Evolutionary conservation across 2,329 filamentous ascomycete species (phyloP).

Genomic region (Sporothrix pallida): DNA sequence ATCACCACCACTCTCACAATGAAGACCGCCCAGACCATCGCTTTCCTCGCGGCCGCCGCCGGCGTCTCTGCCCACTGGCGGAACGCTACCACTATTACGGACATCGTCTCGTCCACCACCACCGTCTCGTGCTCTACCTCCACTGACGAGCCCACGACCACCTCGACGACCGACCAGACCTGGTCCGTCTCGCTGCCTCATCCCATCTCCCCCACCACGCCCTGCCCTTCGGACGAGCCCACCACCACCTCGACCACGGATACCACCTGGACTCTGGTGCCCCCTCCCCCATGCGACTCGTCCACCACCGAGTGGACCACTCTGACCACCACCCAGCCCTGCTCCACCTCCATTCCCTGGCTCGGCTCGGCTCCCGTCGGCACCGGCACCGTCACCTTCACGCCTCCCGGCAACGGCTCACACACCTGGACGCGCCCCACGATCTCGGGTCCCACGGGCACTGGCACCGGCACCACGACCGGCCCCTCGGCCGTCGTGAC

Average conservation of each 20-base stretch:
- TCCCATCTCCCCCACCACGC: no score
- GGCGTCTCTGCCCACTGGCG: conserved; percentile 29
- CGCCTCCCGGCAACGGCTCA: conserved; percentile 27
- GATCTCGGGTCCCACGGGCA: not conserved
- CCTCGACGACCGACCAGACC: not conserved
- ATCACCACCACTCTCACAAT: conserved; percentile 29
- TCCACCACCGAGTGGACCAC: conserved; percentile 2
- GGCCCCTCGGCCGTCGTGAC: conserved; percentile 22
- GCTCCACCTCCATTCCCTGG: conserved; percentile 13
- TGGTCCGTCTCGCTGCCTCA: no score
- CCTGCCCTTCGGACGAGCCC: no score
- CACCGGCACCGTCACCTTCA: conserved; percentile 27
- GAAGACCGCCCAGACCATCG: conserved; percentile 34
- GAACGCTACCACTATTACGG: conserved; percentile 22
- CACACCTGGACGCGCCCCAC: conserved; percentile 26
- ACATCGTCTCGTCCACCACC: conserved; percentile 14
- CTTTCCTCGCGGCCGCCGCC: conserved; percentile 33
- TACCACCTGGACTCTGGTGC: no score
- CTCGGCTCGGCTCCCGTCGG: conserved; percentile 6
- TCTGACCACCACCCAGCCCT: conserved; percentile 27
- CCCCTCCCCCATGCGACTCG: no score
- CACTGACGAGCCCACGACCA: no score
- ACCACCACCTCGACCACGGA: no score
- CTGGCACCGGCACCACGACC: not conserved
- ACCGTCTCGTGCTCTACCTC: conserved; percentile 29